Percentiles rank a stretch among this genome's conserved stretches.
Evolutionary conservation across 495 filamentous ascomycete species (phyloP).

Genomic region (Halenospora varia): DNA sequence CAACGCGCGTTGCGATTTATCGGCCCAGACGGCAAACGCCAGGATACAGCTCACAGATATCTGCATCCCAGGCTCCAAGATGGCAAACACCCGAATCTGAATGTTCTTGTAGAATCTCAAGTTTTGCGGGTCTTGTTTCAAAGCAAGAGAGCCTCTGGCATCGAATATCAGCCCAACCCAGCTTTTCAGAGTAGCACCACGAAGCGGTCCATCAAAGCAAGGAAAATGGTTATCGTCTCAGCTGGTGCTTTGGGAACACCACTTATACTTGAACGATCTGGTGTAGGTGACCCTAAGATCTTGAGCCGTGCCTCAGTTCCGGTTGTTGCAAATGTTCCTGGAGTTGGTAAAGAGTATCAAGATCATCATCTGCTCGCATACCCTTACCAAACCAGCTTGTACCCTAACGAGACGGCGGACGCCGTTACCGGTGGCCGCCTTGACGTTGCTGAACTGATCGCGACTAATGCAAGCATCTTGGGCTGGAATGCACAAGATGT

Average conservation of each 20-base stretch:
- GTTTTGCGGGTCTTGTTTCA: slow-evolving; percentile 46
- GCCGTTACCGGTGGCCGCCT: slow-evolving; percentile 25
- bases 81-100: slow-evolving; percentile 39
- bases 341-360: slow-evolving; percentile 67
- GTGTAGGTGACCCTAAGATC: slow-evolving; percentile 61
- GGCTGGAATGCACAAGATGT: slow-evolving; percentile 32
- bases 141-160: slow-evolving; percentile 27
- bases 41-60: slow-evolving; percentile 36
- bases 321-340: slow-evolving; percentile 64
- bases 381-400: slow-evolving; percentile 13
- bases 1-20: slow-evolving; percentile 7
- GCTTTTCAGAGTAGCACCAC: slow-evolving; percentile 3
- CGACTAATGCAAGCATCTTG: slow-evolving; percentile 20
- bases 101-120: slow-evolving; percentile 42
- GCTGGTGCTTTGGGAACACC: slow-evolving; percentile 52
- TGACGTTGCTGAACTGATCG: slow-evolving; percentile 22
- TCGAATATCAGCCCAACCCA: slow-evolving; percentile 34
- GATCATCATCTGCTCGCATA: slow-evolving; percentile 20
- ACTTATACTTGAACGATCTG: slow-evolving; percentile 66
- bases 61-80: slow-evolving; percentile 37
- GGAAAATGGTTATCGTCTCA: slow-evolving; percentile 47
- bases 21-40: slow-evolving; percentile 35
- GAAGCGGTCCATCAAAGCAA: slow-evolving; percentile 27
- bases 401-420: slow-evolving; percentile 14
- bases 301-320: slow-evolving; percentile 59